Percentiles rank a stretch among this genome's conserved stretches.
Evolutionary conservation across 192 early-diverging fungal species (phyloP).

Genomic region (Gorgonomyces haynaldii): DNA sequence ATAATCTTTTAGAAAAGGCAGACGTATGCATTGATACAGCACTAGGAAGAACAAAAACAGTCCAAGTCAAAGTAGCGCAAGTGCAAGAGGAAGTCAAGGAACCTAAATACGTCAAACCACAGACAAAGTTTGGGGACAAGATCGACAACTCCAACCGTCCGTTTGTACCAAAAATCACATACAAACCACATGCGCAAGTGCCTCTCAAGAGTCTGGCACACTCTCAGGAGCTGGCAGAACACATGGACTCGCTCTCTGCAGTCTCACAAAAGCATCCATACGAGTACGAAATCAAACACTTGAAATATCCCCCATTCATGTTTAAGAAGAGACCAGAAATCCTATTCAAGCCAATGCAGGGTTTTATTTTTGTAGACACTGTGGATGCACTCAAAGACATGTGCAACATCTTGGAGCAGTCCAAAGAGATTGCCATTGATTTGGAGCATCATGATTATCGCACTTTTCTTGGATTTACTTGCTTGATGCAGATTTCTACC

Average conservation of each 20-base stretch:
- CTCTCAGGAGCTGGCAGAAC: conserved; percentile 23
- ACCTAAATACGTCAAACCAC: conserved; percentile 56
- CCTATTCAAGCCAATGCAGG: conserved; percentile 48
- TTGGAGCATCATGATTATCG: conserved; percentile 92
- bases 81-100: conserved; percentile 21
- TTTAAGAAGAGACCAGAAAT: conserved; percentile 42
- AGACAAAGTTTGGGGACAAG: conserved; percentile 72
- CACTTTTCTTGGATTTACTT: conserved; percentile 89
- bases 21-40: conserved; percentile 69
- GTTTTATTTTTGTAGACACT: conserved; percentile 72
- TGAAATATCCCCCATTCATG: conserved; percentile 61
- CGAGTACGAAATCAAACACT: conserved; percentile 71
- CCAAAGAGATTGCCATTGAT: conserved; percentile 81
- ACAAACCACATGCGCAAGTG: conserved; percentile 70
- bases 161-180: conserved; percentile 65
- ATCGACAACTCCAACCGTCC: conserved; percentile 79
- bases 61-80: conserved; percentile 12
- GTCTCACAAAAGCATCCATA: conserved; percentile 75
- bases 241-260: neutral
- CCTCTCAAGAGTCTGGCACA: conserved; percentile 47
- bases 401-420: conserved; percentile 47
- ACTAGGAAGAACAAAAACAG: conserved; percentile 15
- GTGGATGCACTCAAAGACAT: conserved; percentile 51
- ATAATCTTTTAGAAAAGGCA: conserved; percentile 70
- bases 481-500: conserved; percentile 87